These are phyloP conservation scores for Conoideocrella luteorostrata DNA, from an alignment of 2,329 filamentous ascomycete genomes.

Conservation along the genomic window DNA sequence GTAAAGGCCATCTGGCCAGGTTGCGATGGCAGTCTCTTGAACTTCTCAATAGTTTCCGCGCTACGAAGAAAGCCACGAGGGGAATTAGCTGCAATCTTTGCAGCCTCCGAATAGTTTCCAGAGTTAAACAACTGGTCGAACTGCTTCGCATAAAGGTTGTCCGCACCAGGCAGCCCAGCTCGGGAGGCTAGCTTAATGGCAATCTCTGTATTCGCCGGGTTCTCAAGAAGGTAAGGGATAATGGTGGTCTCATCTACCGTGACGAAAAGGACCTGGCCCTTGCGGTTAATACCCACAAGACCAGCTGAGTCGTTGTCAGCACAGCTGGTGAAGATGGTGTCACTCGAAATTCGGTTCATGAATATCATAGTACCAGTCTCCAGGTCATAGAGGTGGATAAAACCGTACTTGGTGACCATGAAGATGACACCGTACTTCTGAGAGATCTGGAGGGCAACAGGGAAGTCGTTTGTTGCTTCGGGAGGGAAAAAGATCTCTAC, in stretches of 20 bases:
- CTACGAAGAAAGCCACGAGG: constrained; percentile 93
- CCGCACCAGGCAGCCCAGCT: constrained; percentile 87
- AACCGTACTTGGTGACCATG: constrained; percentile 96
- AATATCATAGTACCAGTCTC: constrained; percentile 95
- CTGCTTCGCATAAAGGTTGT: constrained; percentile 85
- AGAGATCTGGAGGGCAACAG: constrained; percentile 94
- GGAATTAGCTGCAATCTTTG: constrained; percentile 94
- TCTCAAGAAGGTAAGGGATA: constrained; percentile 92
- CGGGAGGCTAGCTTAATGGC: constrained; percentile 95
- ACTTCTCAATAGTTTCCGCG: constrained; percentile 88
- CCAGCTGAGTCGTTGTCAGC: constrained; percentile 78
- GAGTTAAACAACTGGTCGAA: constrained; percentile 81
- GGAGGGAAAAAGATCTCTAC: constrained; percentile 97
- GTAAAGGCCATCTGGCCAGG: constrained; percentile 88
- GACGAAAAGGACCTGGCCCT: constrained; percentile 92
- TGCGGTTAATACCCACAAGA: constrained; percentile 91
- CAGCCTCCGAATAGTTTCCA: constrained; percentile 80
- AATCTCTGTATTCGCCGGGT: constrained; percentile 86
- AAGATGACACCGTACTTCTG: constrained; percentile 96
- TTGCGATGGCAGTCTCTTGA: constrained; percentile 78
- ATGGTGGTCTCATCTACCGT: constrained; percentile 87
- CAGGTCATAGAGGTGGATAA: constrained; percentile 97
- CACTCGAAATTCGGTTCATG: constrained; percentile 99
- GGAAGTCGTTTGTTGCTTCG: constrained; percentile 94
- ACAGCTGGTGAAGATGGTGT: constrained; percentile 95